phyloP scores from a whole-genome alignment of 176 grass and related monocot genomes.

The Eleusine coracana region DNA sequence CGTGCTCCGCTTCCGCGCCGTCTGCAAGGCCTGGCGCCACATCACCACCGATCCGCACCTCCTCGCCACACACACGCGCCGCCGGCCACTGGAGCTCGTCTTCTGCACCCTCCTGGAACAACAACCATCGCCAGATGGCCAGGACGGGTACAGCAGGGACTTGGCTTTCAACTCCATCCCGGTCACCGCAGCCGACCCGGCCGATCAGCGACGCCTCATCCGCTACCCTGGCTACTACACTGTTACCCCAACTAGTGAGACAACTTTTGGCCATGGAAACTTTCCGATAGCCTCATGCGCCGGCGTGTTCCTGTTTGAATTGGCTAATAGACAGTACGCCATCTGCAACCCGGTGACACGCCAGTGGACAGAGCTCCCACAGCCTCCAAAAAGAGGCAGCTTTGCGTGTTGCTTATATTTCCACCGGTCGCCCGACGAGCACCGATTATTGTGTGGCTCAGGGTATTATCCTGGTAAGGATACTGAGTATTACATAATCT shows the following conservation, averaged over 20 bases:
- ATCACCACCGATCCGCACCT: not conserved
- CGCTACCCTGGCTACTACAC: no score
- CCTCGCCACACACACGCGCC: not conserved
- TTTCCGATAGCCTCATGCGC: not conserved
- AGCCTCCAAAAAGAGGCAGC: no score
- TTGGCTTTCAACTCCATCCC: no score
- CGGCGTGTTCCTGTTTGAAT: not conserved
- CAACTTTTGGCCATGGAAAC: no score
- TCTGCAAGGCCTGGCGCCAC: not conserved
- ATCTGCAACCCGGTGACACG: not conserved
- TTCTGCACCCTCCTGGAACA: not conserved
- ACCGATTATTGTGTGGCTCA: not conserved
- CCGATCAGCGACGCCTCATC: no score
- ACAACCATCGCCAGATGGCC: no score
- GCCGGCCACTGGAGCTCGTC: not conserved
- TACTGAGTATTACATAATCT: not conserved
- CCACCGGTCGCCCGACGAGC: not conserved
- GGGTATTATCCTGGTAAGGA: not conserved
- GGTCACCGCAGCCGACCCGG: no score
- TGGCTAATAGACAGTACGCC: not conserved
- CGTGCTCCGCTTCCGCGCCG: no score
- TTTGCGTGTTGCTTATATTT: not conserved
- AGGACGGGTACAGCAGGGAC: no score
- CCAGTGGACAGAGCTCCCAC: not conserved
- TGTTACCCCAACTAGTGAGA: no score